A percentile compares a stretch with the other conserved stretches of the same genome.
Conservation (phyloP, 78 protist genomes). For the Acrasis kona region DNA sequence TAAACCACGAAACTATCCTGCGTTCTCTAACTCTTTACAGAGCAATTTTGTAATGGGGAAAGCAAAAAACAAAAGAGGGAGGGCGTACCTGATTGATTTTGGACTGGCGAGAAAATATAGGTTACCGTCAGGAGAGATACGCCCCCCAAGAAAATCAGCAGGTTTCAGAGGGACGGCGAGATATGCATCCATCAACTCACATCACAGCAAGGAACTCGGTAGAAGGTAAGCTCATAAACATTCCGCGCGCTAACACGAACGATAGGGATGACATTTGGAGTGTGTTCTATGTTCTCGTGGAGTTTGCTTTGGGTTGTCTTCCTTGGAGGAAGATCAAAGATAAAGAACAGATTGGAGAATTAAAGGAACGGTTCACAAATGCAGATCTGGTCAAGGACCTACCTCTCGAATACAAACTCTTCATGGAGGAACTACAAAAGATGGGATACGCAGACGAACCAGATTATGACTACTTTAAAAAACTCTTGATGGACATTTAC, state of each 20-base stretch:
- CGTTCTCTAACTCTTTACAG: too few relatives aligned
- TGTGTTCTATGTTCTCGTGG: slow-evolving; percentile 68
- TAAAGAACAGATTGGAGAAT: slow-evolving; percentile 54
- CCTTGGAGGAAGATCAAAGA: slow-evolving; percentile 75
- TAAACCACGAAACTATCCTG: too few relatives aligned
- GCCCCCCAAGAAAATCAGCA: slow-evolving; percentile 54
- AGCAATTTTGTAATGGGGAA: neutral
- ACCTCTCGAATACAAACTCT: slow-evolving; percentile 7
- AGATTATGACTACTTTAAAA: neutral
- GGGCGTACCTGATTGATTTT: slow-evolving; percentile 73
- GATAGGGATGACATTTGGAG: slow-evolving; percentile 89
- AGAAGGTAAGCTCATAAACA: too few relatives aligned
- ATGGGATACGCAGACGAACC: slow-evolving; percentile 16
- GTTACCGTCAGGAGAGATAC: slow-evolving; percentile 38
- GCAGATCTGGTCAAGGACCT: slow-evolving; percentile 1
- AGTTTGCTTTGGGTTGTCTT: slow-evolving; percentile 40
- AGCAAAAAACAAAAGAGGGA: neutral
- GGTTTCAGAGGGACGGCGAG: slow-evolving; percentile 91
- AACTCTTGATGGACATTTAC: neutral
- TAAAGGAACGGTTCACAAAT: slow-evolving; percentile 23
- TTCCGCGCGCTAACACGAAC: too few relatives aligned
- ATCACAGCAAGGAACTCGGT: slow-evolving; percentile 60
- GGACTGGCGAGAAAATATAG: slow-evolving; percentile 72
- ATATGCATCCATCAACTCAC: slow-evolving; percentile 78
- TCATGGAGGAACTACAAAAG: neutral